These are phyloP conservation scores for Neopestalotiopsis sp. DNA, from an alignment of 2,329 filamentous ascomycete genomes.

Conservation along the genomic window DNA sequence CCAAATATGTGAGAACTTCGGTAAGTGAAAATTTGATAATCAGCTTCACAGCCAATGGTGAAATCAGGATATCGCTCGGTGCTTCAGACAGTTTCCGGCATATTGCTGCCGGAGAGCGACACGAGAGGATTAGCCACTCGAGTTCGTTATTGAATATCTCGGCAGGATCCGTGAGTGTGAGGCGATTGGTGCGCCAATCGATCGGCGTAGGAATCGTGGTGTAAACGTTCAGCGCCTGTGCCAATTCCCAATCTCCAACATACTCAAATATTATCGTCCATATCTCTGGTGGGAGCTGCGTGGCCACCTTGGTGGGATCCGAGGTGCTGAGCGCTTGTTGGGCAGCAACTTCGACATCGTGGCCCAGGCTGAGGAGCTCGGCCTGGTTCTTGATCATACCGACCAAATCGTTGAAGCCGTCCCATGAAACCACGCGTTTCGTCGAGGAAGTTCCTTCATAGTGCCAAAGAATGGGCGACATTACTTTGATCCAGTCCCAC, in stretches of 20 bases:
- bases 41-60: conserved; percentile 81
- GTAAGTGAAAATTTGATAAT: conserved; percentile 91
- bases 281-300: conserved; percentile 78
- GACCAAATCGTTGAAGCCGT: conserved; percentile 73
- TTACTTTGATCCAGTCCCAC: conserved; percentile 85
- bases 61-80: conserved; percentile 75
- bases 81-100: conserved; percentile 76
- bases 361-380: conserved; percentile 74
- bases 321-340: conserved; percentile 45
- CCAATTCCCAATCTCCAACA: conserved; percentile 88
- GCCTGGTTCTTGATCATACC: conserved; percentile 79
- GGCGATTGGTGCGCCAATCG: conserved; percentile 36
- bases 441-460: conserved; percentile 59
- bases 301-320: conserved; percentile 42
- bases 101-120: conserved; percentile 68
- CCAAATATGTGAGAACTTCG: conserved; percentile 76
- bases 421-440: conserved; percentile 65
- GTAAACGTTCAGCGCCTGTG: conserved; percentile 80
- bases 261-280: conserved; percentile 89
- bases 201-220: conserved; percentile 77
- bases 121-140: conserved; percentile 83
- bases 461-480: conserved; percentile 83
- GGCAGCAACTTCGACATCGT: conserved; percentile 67
- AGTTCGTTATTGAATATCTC: conserved; percentile 78
- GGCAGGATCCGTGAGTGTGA: conserved; percentile 60